Percentiles rank a stretch among this genome's conserved stretches.
Evolutionary conservation across 805 yeast genomes (phyloP).

Genomic region (Cyberlindnera euphorbiae): DNA sequence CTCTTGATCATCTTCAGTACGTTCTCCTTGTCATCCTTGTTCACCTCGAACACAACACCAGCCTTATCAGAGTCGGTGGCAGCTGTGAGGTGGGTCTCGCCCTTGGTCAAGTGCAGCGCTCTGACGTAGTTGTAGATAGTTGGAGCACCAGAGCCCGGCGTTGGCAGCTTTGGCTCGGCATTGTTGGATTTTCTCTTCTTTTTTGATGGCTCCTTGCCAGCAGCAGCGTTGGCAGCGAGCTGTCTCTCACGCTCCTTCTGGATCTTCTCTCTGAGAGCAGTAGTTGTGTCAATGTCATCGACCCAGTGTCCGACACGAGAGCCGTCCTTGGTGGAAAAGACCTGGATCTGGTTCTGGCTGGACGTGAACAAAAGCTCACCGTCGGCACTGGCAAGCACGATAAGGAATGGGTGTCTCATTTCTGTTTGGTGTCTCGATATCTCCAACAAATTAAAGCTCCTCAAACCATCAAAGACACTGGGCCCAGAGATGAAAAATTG

Average conservation of each 20-base stretch:
- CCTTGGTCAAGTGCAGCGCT: constrained; percentile 48
- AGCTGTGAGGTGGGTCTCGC: constrained; percentile 53
- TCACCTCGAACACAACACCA: constrained; percentile 51
- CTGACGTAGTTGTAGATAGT: constrained; percentile 65
- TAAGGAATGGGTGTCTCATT: constrained; percentile 73
- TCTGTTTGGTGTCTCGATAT: not conserved
- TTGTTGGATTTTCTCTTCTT: constrained; percentile 33
- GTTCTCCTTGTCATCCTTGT: constrained; percentile 21
- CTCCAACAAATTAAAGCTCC: too few species aligned
- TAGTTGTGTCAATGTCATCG: constrained; percentile 50
- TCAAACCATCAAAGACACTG: too few species aligned
- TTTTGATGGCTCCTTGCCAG: constrained; percentile 31
- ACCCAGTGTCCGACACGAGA: constrained; percentile 53
- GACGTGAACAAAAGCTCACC: constrained; percentile 51
- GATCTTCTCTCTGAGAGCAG: constrained; percentile 43
- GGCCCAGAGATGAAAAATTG: too few species aligned
- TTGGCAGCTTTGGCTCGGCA: constrained; percentile 48
- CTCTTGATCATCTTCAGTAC: constrained; percentile 54
- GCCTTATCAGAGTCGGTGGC: constrained; percentile 85
- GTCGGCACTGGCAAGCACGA: constrained; percentile 38
- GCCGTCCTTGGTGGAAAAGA: constrained; percentile 38
- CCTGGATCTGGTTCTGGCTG: constrained; percentile 55
- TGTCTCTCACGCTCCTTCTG: constrained; percentile 34
- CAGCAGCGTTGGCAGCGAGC: constrained; percentile 22
- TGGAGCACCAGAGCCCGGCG: constrained; percentile 67